Conservation (phyloP, 1,284 basidiomycete species). For the Ganoderma lingzhi region DNA sequence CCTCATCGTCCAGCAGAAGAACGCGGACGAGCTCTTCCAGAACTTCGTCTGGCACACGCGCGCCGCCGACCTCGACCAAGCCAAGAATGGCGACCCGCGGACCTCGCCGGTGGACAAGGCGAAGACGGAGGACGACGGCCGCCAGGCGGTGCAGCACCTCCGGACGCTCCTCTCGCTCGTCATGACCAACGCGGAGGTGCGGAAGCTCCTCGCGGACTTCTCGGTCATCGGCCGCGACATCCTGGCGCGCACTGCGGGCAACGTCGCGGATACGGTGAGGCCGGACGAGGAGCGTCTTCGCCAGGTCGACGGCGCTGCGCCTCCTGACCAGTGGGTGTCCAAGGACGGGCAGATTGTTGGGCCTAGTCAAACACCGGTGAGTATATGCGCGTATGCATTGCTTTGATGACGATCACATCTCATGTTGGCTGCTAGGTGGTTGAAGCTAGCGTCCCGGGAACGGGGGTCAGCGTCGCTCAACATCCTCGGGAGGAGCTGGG, state of each 20-base stretch:
- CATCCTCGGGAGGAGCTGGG: constrained; percentile 51
- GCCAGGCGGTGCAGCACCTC: constrained; percentile 81
- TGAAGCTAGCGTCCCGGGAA: constrained; percentile 58
- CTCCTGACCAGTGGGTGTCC: constrained; percentile 65
- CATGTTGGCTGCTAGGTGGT: constrained; percentile 42
- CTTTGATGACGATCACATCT: background rate
- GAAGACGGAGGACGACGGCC: constrained; percentile 66
- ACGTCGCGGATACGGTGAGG: constrained; percentile 76
- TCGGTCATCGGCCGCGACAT: constrained; percentile 88
- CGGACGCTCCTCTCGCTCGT: constrained; percentile 86
- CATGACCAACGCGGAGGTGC: constrained; percentile 91
- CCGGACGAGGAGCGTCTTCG: constrained; percentile 73
- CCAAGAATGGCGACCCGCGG: constrained; percentile 49
- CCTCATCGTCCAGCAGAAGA: constrained; percentile 81
- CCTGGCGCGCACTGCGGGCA: constrained; percentile 79
- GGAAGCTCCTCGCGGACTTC: constrained; percentile 89
- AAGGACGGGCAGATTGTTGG: constrained; percentile 56
- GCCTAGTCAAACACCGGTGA: constrained; percentile 42
- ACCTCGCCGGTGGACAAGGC: constrained; percentile 60
- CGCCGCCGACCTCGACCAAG: constrained; percentile 55
- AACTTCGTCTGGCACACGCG: constrained; percentile 84
- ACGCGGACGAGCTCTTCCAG: constrained; percentile 90
- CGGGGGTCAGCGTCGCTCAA: constrained; percentile 50
- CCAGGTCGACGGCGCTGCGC: constrained; percentile 75
- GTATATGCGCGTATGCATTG: constrained; percentile 20